Evolutionary conservation across 1,284 basidiomycete genomes (phyloP), one percentile per base, ranked within the genome.

Genomic region (Golubevia sp.): DNA sequence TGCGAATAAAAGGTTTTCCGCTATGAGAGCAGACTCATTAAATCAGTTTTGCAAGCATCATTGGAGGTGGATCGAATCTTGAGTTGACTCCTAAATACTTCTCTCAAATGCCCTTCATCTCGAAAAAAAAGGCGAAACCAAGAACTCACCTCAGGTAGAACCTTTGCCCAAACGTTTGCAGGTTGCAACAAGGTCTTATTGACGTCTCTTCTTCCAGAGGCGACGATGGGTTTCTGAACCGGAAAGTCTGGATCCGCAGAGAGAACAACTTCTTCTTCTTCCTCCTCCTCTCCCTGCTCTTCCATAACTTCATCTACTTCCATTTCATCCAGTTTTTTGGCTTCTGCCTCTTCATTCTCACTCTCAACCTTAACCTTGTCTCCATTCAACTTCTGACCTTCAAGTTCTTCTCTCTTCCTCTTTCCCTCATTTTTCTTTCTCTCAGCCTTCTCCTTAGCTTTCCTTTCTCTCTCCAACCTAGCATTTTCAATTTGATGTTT

Each of bases 401-500:
- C 56, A 7, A 11, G 38, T 23, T 58, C 30, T 51, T 24, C 44
- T 27, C 23, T 30, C 18, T 21, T 49, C 25, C 48, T 20, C 3
- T 48, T 4, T 11, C 15, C 20, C 7, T 20, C 54, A 5, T 21
- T 26, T 20, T 27, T 20, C n/a, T 30, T 21, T 20, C 7, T 56
- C 15, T 20, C 54, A 3, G 3, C 6, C n/a, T 26, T 21, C 20
- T 30, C 44, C 48, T 30, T 53, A 23, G 25, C n/a, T 13, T 48
- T 21, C 15, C 62, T 49, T 18, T 24, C 53, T 15, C 71, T 62
- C 49, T 70, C 62, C 48, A 54, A 55, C 13, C 64, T 64, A 8
- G 79, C 71, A 50, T 67, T 70, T 30, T 70, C 70, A 38, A 79
- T 79, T 63, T 81, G 78, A 38, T 69, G 62, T 55, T 72, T 51